Percentiles rank a stretch among this genome's conserved stretches.
phyloP scores from a whole-genome alignment of 345 rosid species.

The Ceriops decandra region DNA sequence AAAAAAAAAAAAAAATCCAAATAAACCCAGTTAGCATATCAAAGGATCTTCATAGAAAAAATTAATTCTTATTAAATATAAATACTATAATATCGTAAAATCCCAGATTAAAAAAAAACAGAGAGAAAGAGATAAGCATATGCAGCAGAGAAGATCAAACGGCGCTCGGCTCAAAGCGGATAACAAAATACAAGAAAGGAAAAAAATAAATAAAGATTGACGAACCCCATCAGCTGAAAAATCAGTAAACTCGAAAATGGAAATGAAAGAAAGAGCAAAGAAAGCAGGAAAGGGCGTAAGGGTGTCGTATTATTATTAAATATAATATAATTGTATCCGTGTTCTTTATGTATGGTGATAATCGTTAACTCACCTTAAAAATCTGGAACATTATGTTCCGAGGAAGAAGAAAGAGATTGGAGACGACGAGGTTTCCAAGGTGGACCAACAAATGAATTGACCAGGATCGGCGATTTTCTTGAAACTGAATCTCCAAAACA shows the following conservation, averaged over 20 bases:
- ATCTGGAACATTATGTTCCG: constrained; percentile 43
- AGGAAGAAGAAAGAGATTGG: constrained; percentile 27
- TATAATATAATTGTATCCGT: not conserved
- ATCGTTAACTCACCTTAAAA: constrained; percentile 38
- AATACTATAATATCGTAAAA: not conserved
- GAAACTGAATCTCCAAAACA: constrained; percentile 31
- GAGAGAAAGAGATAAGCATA: not conserved
- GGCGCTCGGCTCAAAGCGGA: not conserved
- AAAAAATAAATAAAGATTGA: not conserved
- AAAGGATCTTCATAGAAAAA: constrained; percentile 3
- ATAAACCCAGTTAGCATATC: not conserved
- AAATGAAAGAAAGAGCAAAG: not conserved
- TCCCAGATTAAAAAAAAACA: not conserved
- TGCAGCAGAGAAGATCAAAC: constrained; percentile 5
- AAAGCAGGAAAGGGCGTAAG: not conserved
- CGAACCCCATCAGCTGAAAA: constrained; percentile 18
- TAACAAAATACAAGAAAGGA: not conserved
- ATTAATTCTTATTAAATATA: not conserved
- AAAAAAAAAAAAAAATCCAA: constrained; percentile 2
- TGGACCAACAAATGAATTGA: not conserved
- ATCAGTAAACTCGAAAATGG: constrained; percentile 2
- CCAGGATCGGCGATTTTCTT: constrained; percentile 33
- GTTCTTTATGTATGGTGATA: not conserved
- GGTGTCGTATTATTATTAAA: not conserved
- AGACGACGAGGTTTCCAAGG: constrained; percentile 37